These are phyloP conservation scores for Cytospora piceicola DNA, from an alignment of 2,329 filamentous ascomycete genomes.

Conservation along the genomic window DNA sequence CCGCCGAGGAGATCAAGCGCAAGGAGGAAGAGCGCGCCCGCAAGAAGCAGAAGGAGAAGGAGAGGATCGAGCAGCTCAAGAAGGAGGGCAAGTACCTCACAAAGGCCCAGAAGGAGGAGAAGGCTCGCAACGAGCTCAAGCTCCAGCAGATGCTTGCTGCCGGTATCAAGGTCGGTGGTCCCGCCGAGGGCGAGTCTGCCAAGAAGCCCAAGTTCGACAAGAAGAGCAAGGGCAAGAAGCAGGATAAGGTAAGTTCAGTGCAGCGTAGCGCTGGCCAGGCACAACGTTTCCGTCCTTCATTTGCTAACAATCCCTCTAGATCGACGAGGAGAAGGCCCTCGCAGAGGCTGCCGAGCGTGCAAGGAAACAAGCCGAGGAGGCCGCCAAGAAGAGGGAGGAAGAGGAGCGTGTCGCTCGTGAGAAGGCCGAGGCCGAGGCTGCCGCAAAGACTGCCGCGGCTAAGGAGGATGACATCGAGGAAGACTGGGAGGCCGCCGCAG, in stretches of 20 bases:
- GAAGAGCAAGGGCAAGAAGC: constrained; percentile 62
- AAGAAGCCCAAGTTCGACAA: constrained; percentile 73
- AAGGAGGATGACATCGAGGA: constrained; percentile 58
- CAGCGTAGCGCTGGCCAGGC: not conserved
- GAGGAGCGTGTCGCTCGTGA: constrained; percentile 45
- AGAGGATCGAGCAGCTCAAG: constrained; percentile 84
- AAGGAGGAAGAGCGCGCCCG: constrained; percentile 74
- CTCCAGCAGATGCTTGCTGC: constrained; percentile 84
- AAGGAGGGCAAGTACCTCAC: constrained; percentile 86
- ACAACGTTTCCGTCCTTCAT: not conserved
- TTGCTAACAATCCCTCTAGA: constrained; percentile 42
- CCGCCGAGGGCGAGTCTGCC: constrained; percentile 56
- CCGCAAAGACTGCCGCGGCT: constrained; percentile 58
- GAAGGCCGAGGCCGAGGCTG: constrained; percentile 60
- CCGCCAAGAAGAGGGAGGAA: constrained; percentile 41
- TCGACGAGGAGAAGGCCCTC: constrained; percentile 77
- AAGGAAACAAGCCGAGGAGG: constrained; percentile 67
- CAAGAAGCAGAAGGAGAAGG: constrained; percentile 86
- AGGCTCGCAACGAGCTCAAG: constrained; percentile 76
- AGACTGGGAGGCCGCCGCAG: constrained; percentile 87
- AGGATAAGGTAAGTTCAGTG: constrained; percentile 55
- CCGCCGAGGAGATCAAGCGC: constrained; percentile 69
- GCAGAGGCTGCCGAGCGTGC: constrained; percentile 79
- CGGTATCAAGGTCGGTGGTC: constrained; percentile 71
- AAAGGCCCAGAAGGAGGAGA: constrained; percentile 83